A percentile compares a stretch with the other conserved stretches of the same genome.
These are phyloP conservation scores for Posidonia oceanica DNA, from an alignment of 116 monocot species.

Conservation along the genomic window DNA sequence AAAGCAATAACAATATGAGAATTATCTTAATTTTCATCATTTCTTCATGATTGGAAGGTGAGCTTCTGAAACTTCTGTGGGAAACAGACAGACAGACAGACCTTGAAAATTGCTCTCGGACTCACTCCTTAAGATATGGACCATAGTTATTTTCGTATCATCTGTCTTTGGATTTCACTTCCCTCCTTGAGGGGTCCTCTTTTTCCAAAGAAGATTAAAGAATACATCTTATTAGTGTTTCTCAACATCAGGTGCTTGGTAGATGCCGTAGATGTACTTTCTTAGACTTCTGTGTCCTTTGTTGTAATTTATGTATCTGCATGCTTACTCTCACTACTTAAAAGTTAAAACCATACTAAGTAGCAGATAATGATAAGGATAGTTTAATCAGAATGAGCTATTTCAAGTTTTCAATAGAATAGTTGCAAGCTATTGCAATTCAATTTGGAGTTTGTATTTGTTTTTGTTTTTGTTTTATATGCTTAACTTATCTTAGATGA, in stretches of 20 bases:
- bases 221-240: background rate
- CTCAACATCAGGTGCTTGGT: background rate
- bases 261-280: background rate
- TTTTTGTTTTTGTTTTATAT: slow-evolving; percentile 1
- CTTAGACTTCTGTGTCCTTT: no score
- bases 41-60: background rate
- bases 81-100: background rate
- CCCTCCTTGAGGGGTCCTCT: background rate
- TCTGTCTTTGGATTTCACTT: no score
- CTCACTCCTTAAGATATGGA: no score
- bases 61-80: background rate
- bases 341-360: no score
- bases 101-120: background rate
- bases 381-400: background rate
- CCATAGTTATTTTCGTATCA: no score
- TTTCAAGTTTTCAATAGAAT: background rate
- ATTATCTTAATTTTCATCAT: background rate
- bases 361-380: no score
- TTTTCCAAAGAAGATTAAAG: background rate
- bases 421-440: no score
- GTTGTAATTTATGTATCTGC: no score
- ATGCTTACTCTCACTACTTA: no score
- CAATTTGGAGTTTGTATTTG: no score
- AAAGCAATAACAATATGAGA: background rate
- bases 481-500: slow-evolving; percentile 47